Evolutionary conservation across 805 yeast genomes (phyloP).

Genomic region (Candida arabinofermentans): DNA sequence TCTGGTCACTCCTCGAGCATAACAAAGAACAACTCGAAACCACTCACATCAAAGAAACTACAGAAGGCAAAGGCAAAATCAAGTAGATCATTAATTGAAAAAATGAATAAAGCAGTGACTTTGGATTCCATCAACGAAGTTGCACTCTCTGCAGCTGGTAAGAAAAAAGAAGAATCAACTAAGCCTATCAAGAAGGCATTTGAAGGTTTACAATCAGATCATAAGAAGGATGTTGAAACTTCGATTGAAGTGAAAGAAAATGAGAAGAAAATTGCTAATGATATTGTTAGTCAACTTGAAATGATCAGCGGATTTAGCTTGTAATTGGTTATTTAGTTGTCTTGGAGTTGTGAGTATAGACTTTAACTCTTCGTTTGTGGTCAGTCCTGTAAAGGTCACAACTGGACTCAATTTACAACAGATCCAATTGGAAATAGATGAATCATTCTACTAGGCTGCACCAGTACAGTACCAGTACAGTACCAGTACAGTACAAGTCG

Average conservation of each 20-base stretch:
- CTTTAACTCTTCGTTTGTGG: not conserved
- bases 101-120: constrained; percentile 22
- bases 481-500: no score
- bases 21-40: not conserved
- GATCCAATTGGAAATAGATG: no score
- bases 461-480: no score
- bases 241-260: constrained; percentile 15
- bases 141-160: constrained; percentile 6
- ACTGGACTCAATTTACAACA: no score
- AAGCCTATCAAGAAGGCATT: constrained; percentile 25
- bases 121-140: constrained; percentile 20
- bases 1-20: not conserved
- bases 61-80: constrained; percentile 21
- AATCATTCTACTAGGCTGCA: no score
- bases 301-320: constrained; percentile 42
- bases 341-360: no score
- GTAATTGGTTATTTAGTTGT: not conserved
- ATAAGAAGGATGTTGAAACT: constrained; percentile 34
- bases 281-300: constrained; percentile 43
- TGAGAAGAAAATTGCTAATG: constrained; percentile 36
- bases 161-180: not conserved
- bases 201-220: constrained; percentile 36
- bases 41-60: constrained; percentile 19
- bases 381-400: no score
- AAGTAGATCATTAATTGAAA: constrained; percentile 24